These are phyloP conservation scores for Gracilariopsis chorda DNA, from an alignment of 23 red algal species.

Conservation along the genomic window DNA sequence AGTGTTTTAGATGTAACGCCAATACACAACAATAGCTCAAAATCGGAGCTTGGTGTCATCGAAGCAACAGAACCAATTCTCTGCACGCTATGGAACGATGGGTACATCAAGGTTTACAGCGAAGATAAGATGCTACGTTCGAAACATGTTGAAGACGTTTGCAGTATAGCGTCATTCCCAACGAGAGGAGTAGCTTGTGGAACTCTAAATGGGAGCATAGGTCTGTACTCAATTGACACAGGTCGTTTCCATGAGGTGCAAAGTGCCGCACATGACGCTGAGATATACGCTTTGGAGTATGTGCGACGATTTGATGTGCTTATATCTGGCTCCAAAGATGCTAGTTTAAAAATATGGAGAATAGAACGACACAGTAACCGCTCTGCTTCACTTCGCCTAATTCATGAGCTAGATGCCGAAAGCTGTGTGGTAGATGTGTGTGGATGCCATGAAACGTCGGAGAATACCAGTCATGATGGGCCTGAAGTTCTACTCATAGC, in stretches of 20 bases:
- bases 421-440: conserved; percentile 38
- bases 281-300: conserved; percentile 35
- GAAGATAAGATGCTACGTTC: conserved; percentile 23
- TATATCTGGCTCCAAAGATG: conserved; percentile 55
- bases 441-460: background rate
- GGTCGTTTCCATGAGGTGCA: conserved; percentile 16
- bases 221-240: conserved; percentile 47
- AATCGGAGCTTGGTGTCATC: background rate
- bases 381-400: background rate
- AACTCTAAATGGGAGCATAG: conserved; percentile 33
- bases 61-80: background rate
- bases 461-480: background rate
- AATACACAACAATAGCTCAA: background rate
- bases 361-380: background rate
- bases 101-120: conserved; percentile 29
- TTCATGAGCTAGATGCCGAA: conserved; percentile 55
- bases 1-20: background rate
- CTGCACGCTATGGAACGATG: conserved; percentile 48
- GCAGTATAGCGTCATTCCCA: background rate
- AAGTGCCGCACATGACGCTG: conserved; percentile 49
- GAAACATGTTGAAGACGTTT: conserved; percentile 34
- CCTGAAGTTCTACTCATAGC: conserved; percentile 8
- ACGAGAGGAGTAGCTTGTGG: conserved; percentile 5
- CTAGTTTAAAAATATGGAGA: conserved; percentile 50
- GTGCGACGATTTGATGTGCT: conserved; percentile 11